A percentile compares a stretch with the other conserved stretches of the same genome.
These are phyloP conservation scores for Staphylotrichum tortipilum DNA, from an alignment of 495 filamentous ascomycete genomes.

Conservation along the genomic window DNA sequence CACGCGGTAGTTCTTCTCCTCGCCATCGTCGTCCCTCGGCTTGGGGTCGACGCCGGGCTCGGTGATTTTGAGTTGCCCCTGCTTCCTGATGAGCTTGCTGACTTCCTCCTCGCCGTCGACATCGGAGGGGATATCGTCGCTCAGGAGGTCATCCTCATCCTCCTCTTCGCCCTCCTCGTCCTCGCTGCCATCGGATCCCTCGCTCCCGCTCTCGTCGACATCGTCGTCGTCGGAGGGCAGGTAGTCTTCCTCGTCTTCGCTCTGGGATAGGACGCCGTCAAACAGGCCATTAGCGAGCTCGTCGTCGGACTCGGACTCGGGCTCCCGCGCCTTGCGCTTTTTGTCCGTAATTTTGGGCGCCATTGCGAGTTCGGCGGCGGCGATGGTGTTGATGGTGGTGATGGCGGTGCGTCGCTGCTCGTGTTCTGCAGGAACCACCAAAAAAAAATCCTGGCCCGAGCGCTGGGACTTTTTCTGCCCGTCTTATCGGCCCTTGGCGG, in stretches of 20 bases:
- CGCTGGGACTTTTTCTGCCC: slow-evolving; percentile 27
- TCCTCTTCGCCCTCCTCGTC: slow-evolving; percentile 34
- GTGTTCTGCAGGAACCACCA: slow-evolving; percentile 1
- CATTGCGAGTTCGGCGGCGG: too few species aligned
- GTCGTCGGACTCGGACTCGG: slow-evolving; percentile 26
- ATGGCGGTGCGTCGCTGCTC: slow-evolving; percentile 2
- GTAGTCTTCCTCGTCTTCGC: slow-evolving; percentile 25
- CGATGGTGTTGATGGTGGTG: too few species aligned
- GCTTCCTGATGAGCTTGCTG: slow-evolving; percentile 21
- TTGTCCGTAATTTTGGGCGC: slow-evolving; percentile 27
- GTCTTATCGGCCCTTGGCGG: slow-evolving; percentile 15
- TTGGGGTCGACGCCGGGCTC: slow-evolving; percentile 30
- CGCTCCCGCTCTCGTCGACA: slow-evolving; percentile 16
- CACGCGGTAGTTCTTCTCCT: slow-evolving; percentile 49
- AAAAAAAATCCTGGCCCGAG: slow-evolving; percentile 14
- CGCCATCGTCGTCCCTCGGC: slow-evolving; percentile 21
- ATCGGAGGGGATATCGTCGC: slow-evolving; percentile 52
- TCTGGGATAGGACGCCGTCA: slow-evolving; percentile 27
- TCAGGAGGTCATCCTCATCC: slow-evolving; percentile 43
- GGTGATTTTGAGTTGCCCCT: slow-evolving; percentile 21
- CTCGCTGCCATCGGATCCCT: slow-evolving; percentile 10
- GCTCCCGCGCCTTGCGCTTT: slow-evolving; percentile 38
- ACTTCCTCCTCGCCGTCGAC: slow-evolving; percentile 35
- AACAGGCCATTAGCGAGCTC: slow-evolving; percentile 25
- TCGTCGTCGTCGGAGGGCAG: slow-evolving; percentile 12